phyloP scores from a whole-genome alignment of 2,329 filamentous ascomycete species.

The Metarhizium humberi region DNA sequence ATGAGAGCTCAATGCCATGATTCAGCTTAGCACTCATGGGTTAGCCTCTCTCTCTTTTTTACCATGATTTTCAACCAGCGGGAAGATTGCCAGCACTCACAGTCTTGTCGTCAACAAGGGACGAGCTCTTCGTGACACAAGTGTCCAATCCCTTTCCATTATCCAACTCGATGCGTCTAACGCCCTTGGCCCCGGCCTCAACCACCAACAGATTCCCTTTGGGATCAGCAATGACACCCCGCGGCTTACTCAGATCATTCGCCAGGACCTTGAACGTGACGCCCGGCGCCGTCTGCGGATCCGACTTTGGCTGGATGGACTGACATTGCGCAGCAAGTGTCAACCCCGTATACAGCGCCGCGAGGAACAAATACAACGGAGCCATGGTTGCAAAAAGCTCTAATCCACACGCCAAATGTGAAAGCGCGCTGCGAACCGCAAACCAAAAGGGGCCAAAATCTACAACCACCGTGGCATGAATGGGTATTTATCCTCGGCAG shows the following conservation, averaged over 20 bases:
- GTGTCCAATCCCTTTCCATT: slow-evolving; percentile 18
- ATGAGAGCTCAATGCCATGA: slow-evolving; percentile 38
- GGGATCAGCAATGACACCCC: slow-evolving; percentile 25
- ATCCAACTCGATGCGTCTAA: slow-evolving; percentile 23
- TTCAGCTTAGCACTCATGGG: slow-evolving; percentile 27
- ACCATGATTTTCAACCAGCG: neutral
- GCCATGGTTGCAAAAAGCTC: neutral
- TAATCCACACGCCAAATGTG: neutral
- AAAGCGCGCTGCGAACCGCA: too few relatives aligned
- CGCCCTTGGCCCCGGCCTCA: slow-evolving; percentile 19
- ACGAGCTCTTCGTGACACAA: slow-evolving; percentile 18
- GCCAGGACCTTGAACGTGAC: slow-evolving; percentile 17
- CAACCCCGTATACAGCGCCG: neutral
- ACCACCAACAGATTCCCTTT: slow-evolving; percentile 27
- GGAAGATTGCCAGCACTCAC: slow-evolving; percentile 11
- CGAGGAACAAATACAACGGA: neutral
- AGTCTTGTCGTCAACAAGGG: slow-evolving; percentile 16
- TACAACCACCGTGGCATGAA: neutral
- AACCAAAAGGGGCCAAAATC: neutral
- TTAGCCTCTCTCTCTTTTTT: neutral
- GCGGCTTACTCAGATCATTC: slow-evolving; percentile 17
- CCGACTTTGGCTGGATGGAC: slow-evolving; percentile 5
- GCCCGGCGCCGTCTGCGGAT: slow-evolving; percentile 13
- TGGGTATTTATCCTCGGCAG: neutral
- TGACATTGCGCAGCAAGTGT: slow-evolving; percentile 7